Percentiles rank a stretch among this genome's conserved stretches.
Conservation (phyloP, 2,329 filamentous ascomycete genomes). For the Claviceps purpurea region DNA sequence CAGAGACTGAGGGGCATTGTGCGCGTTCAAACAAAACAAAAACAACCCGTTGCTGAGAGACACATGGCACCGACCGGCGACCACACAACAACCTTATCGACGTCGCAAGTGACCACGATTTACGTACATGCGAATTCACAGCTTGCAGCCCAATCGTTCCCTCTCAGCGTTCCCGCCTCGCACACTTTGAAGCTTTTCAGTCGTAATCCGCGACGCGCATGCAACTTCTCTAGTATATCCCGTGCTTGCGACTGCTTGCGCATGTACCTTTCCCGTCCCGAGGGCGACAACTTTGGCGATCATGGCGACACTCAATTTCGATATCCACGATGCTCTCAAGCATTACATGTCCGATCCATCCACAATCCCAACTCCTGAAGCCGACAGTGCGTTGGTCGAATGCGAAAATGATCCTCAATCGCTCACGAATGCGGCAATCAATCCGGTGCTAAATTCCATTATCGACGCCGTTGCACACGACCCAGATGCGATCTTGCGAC, state of each 20-base stretch:
- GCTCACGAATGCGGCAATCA: constrained; percentile 65
- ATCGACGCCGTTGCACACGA: constrained; percentile 86
- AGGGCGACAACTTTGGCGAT: constrained; percentile 17
- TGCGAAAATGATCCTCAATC: constrained; percentile 86
- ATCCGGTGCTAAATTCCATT: constrained; percentile 78
- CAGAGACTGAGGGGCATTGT: constrained; percentile 8
- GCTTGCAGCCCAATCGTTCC: neutral
- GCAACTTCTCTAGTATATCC: neutral
- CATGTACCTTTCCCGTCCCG: constrained; percentile 6
- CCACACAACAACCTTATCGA: neutral
- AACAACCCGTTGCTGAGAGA: constrained; percentile 12
- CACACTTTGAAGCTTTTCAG: neutral
- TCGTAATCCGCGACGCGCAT: neutral
- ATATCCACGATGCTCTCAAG: constrained; percentile 94
- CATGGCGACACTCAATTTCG: constrained; percentile 73
- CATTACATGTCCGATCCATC: constrained; percentile 89
- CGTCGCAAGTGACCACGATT: neutral
- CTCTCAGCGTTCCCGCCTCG: neutral
- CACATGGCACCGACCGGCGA: constrained; percentile 4
- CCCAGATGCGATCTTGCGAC: constrained; percentile 72
- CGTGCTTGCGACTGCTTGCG: neutral
- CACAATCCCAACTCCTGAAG: constrained; percentile 72
- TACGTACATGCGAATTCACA: neutral
- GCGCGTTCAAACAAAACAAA: constrained; percentile 21
- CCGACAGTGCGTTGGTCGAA: constrained; percentile 68